These are phyloP conservation scores for Chenopodium album DNA, from an alignment of 148 eudicot species.

Conservation along the genomic window DNA sequence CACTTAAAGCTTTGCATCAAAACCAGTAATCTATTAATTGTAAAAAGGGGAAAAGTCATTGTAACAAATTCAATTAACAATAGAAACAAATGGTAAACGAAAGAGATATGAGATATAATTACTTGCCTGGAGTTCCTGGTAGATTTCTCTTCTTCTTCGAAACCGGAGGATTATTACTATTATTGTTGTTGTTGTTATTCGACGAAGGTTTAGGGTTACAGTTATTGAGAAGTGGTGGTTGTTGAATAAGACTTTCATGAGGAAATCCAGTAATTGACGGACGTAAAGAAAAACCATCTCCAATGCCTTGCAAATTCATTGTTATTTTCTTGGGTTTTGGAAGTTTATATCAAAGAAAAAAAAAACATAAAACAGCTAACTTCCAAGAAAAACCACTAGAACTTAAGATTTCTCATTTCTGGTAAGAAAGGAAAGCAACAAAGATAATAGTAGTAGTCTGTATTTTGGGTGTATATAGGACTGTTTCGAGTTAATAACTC, in stretches of 20 bases:
- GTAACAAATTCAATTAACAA: not conserved
- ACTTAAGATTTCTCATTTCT: constrained; percentile 8
- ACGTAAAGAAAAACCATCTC: constrained; percentile 39
- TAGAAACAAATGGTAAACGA: too few relatives aligned
- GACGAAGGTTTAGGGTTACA: constrained; percentile 27
- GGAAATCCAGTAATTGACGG: constrained; percentile 35
- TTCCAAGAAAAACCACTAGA: constrained; percentile 38
- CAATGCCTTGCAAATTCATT: constrained; percentile 30
- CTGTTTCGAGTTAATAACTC: constrained; percentile 19
- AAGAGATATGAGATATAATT: not conserved
- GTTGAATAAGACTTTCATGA: constrained; percentile 21
- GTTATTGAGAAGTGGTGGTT: constrained; percentile 28
- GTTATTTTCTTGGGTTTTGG: not conserved
- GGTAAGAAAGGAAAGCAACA: constrained; percentile 25
- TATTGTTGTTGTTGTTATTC: not conserved
- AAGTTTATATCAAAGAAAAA: constrained; percentile 12
- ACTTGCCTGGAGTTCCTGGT: constrained; percentile 80
- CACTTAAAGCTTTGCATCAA: too few relatives aligned
- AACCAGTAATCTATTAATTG: too few relatives aligned
- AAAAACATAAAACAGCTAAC: constrained; percentile 32
- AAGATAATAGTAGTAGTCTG: constrained; percentile 14
- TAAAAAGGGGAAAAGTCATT: too few relatives aligned
- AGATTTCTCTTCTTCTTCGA: constrained; percentile 65
- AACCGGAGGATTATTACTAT: constrained; percentile 14
- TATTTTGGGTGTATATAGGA: constrained; percentile 40